phyloP scores from a whole-genome alignment of 164 flowering plant species.

The Amborella trichopoda region DNA sequence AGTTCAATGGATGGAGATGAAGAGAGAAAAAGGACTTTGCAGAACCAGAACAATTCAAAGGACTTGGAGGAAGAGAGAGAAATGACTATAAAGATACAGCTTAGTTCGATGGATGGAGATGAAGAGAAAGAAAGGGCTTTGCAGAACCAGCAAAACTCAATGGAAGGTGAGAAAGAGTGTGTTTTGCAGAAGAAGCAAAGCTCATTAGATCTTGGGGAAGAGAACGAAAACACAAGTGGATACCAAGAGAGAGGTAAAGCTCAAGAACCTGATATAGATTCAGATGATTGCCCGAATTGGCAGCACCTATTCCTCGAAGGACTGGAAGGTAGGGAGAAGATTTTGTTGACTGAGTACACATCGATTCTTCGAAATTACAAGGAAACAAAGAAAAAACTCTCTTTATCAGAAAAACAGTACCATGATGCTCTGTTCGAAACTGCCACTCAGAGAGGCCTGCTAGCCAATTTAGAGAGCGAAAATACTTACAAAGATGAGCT shows the following conservation, averaged over 20 bases:
- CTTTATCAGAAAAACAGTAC: conserved; percentile 42
- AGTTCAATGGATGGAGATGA: too few species aligned
- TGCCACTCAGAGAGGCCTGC: conserved; percentile 17
- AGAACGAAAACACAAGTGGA: conserved; percentile 9
- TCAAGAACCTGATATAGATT: conserved; percentile 12
- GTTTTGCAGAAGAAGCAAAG: too few species aligned
- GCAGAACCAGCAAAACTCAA: too few species aligned
- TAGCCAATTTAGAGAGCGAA: conserved; percentile 39
- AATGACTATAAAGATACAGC: too few species aligned
- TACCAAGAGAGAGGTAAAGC: conserved; percentile 8
- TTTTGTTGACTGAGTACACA: conserved; percentile 50
- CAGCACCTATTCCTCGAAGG: conserved; percentile 33
- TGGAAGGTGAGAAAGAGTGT: too few species aligned
- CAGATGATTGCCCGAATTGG: conserved; percentile 36
- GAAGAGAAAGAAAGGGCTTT: too few species aligned
- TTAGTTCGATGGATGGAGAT: too few species aligned
- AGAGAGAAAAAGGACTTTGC: too few species aligned
- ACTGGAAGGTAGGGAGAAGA: conserved; percentile 51
- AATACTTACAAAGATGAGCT: conserved; percentile 40
- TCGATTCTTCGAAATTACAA: conserved; percentile 37
- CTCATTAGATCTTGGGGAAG: too few species aligned
- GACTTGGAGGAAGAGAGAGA: too few species aligned
- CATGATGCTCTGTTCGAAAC: conserved; percentile 32
- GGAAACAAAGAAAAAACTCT: conserved; percentile 44
- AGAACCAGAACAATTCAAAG: too few species aligned